Evolutionary conservation across 768 basidiomycete genomes (phyloP).

Genomic region (Russula olivacea): DNA sequence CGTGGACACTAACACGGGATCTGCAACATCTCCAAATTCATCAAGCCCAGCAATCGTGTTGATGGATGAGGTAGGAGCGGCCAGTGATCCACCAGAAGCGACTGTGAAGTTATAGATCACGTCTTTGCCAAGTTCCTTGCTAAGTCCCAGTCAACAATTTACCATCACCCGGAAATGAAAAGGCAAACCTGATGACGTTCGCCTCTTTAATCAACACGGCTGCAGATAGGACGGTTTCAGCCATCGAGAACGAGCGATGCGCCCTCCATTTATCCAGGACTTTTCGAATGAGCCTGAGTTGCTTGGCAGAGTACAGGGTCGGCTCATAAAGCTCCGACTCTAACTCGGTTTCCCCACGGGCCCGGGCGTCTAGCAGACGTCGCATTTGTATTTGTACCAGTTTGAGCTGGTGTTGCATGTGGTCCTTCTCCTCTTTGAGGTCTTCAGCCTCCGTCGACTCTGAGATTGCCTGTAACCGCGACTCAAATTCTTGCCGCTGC

Average conservation of each 20-base stretch:
- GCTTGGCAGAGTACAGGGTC: constrained; percentile 73
- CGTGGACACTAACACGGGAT: constrained; percentile 64
- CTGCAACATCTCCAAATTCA: constrained; percentile 90
- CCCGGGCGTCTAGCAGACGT: constrained; percentile 67
- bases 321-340: constrained; percentile 67
- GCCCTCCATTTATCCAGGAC: constrained; percentile 83
- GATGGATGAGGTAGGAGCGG: constrained; percentile 73
- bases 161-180: constrained; percentile 16
- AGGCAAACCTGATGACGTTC: constrained; percentile 75
- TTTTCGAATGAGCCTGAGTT: constrained; percentile 75
- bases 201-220: constrained; percentile 91
- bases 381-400: constrained; percentile 79
- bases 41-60: constrained; percentile 84
- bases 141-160: constrained; percentile 30
- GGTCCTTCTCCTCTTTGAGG: constrained; percentile 82
- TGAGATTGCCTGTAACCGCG: constrained; percentile 52
- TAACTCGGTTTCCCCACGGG: constrained; percentile 67
- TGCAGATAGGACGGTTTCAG: constrained; percentile 77
- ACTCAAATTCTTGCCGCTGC: constrained; percentile 47
- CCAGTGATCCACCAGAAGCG: constrained; percentile 73
- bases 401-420: constrained; percentile 85
- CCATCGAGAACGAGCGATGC: constrained; percentile 85
- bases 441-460: constrained; percentile 79
- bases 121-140: constrained; percentile 80
- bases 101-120: constrained; percentile 92